Conservation (phyloP, 1,284 basidiomycete species). For the Porodaedalea pini region DNA sequence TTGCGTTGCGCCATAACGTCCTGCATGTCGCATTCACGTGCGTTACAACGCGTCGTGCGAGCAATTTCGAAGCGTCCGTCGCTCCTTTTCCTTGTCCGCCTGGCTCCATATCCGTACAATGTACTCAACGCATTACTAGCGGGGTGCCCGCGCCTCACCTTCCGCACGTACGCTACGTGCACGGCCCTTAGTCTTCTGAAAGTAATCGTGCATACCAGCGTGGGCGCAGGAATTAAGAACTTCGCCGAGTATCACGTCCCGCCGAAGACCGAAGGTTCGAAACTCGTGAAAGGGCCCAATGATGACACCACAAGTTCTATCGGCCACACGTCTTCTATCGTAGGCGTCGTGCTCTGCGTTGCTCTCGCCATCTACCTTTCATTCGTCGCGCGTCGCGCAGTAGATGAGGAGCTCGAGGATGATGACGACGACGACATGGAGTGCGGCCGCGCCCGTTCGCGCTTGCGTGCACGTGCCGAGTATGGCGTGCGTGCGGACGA, state of each 20-base stretch:
- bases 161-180: constrained; percentile 75
- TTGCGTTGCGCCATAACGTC: constrained; percentile 65
- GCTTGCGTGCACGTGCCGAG: background rate
- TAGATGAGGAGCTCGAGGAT: constrained; percentile 73
- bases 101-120: constrained; percentile 84
- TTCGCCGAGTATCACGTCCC: constrained; percentile 65
- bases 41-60: constrained; percentile 71
- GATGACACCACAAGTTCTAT: constrained; percentile 48
- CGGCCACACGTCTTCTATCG: constrained; percentile 62
- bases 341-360: constrained; percentile 70
- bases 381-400: constrained; percentile 74
- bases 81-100: constrained; percentile 80
- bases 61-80: constrained; percentile 86
- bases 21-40: constrained; percentile 63
- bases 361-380: constrained; percentile 78
- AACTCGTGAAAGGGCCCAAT: constrained; percentile 30
- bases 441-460: background rate
- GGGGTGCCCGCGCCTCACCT: constrained; percentile 77
- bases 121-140: constrained; percentile 88
- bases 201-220: constrained; percentile 79
- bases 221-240: constrained; percentile 79
- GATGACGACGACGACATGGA: constrained; percentile 37
- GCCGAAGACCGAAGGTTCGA: constrained; percentile 22
- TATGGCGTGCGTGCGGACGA: constrained; percentile 11
- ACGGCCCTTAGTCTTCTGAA: constrained; percentile 83